Evolutionary conservation across 352 stramenopile species (phyloP).

Genomic region (Globisporangium abappressorium): DNA sequence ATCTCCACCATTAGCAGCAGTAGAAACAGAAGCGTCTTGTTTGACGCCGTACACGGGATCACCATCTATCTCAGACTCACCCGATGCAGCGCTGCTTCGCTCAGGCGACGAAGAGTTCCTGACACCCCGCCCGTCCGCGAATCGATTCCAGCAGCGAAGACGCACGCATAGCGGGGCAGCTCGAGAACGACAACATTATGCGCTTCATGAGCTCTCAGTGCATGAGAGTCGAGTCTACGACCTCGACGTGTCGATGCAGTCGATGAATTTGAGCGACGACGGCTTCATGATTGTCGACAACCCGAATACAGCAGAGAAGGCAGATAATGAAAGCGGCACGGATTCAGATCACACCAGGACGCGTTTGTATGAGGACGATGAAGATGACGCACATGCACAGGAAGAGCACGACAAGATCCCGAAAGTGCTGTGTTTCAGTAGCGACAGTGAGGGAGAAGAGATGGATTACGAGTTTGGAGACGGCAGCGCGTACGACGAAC

Average conservation of each 20-base stretch:
- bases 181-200: neutral
- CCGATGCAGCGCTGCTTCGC: slow-evolving; percentile 4
- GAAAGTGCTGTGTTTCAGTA: slow-evolving; percentile 41
- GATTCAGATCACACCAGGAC: neutral
- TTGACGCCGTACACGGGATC: slow-evolving; percentile 8
- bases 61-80: slow-evolving; percentile 2
- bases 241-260: slow-evolving; percentile 71
- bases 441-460: slow-evolving; percentile 34
- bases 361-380: slow-evolving; percentile 23
- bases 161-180: neutral
- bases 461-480: slow-evolving; percentile 21
- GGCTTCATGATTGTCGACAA: slow-evolving; percentile 18
- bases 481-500: slow-evolving; percentile 1
- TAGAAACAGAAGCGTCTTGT: neutral
- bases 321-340: neutral
- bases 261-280: slow-evolving; percentile 62
- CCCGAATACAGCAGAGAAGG: neutral
- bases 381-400: slow-evolving; percentile 20
- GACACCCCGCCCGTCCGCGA: slow-evolving; percentile 10
- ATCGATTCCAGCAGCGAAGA: neutral
- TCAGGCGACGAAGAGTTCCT: slow-evolving; percentile 11
- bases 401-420: slow-evolving; percentile 29
- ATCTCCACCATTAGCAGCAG: neutral
- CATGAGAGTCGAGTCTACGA: slow-evolving; percentile 19
- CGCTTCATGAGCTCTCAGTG: slow-evolving; percentile 7